Evolutionary conservation across 2,329 filamentous ascomycete species (phyloP).

Genomic region (Raffaelea deltoideospora): DNA sequence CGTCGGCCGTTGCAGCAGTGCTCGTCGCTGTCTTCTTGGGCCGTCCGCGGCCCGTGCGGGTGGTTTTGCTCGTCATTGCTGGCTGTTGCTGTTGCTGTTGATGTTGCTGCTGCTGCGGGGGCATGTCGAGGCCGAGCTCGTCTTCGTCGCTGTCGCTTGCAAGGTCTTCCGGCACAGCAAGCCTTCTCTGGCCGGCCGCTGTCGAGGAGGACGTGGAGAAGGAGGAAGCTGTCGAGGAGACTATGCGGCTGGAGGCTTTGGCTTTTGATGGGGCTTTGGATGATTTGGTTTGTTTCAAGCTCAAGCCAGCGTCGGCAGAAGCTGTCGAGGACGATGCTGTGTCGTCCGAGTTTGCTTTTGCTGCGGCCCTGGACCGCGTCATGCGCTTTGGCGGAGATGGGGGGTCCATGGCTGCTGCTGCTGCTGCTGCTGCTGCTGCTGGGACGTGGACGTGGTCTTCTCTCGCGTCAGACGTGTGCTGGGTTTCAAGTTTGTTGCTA

Average conservation of each 20-base stretch:
- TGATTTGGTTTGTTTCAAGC: constrained; percentile 20
- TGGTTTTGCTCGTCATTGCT: constrained; percentile 5
- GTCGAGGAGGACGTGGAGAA: constrained; percentile 15
- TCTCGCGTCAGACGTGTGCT: too few relatives aligned
- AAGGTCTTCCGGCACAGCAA: constrained; percentile 35
- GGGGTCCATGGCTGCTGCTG: constrained; percentile 11
- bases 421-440: background rate
- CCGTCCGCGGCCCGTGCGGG: constrained; percentile 12
- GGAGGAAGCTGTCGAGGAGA: constrained; percentile 19
- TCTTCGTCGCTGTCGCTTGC: constrained; percentile 22
- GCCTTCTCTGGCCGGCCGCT: constrained; percentile 33
- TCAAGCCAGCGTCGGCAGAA: too few relatives aligned
- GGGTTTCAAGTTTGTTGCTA: too few relatives aligned
- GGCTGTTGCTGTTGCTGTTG: constrained; percentile 8
- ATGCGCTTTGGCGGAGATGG: constrained; percentile 14
- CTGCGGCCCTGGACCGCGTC: constrained; percentile 24
- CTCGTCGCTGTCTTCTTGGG: constrained; percentile 21
- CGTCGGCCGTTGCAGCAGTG: constrained; percentile 15
- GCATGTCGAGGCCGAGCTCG: constrained; percentile 14
- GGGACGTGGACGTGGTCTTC: background rate
- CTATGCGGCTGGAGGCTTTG: constrained; percentile 23
- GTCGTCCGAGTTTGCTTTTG: constrained; percentile 20
- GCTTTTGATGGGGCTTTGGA: constrained; percentile 32
- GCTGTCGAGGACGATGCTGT: constrained; percentile 6
- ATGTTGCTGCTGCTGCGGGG: constrained; percentile 8